Conservation (phyloP, 176 grass and related monocot species). For the Oryza glaberrima region DNA sequence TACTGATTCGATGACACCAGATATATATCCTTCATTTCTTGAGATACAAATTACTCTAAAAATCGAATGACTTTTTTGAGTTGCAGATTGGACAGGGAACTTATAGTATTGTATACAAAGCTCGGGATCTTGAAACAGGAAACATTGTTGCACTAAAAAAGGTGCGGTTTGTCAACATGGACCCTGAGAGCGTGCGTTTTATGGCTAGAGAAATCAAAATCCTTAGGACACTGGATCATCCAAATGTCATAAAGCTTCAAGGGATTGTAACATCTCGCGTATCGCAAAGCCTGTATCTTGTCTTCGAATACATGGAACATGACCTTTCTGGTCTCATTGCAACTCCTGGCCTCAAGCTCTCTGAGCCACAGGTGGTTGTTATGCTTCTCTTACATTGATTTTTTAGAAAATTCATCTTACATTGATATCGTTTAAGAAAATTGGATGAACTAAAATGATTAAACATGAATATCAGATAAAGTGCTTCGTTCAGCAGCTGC, state of each 20-base stretch:
- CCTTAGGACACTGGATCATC: slow-evolving; percentile 75
- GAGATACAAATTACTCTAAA: slow-evolving; percentile 14
- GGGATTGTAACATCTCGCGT: slow-evolving; percentile 70
- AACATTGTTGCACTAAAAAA: slow-evolving; percentile 85
- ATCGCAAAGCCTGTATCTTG: slow-evolving; percentile 78
- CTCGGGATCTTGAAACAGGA: slow-evolving; percentile 72
- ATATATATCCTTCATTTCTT: background rate
- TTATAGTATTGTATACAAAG: slow-evolving; percentile 88
- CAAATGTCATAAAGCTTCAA: slow-evolving; percentile 91
- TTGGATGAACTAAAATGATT: slow-evolving; percentile 33
- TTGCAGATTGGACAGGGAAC: slow-evolving; percentile 92
- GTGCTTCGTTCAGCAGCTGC: slow-evolving; percentile 77
- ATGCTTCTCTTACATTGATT: slow-evolving; percentile 32
- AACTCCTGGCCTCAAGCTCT: slow-evolving; percentile 77
- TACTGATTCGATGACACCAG: slow-evolving; percentile 17
- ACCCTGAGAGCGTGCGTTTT: slow-evolving; percentile 90
- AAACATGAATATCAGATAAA: slow-evolving; percentile 61
- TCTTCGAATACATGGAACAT: slow-evolving; percentile 93
- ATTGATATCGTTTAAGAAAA: slow-evolving; percentile 28
- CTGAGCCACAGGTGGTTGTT: slow-evolving; percentile 67
- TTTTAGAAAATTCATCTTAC: background rate
- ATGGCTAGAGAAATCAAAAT: slow-evolving; percentile 90
- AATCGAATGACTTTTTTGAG: slow-evolving; percentile 19
- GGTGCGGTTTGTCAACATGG: slow-evolving; percentile 86
- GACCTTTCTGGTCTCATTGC: slow-evolving; percentile 81